phyloP scores from a whole-genome alignment of 768 basidiomycete species.

The Russula abietina region DNA sequence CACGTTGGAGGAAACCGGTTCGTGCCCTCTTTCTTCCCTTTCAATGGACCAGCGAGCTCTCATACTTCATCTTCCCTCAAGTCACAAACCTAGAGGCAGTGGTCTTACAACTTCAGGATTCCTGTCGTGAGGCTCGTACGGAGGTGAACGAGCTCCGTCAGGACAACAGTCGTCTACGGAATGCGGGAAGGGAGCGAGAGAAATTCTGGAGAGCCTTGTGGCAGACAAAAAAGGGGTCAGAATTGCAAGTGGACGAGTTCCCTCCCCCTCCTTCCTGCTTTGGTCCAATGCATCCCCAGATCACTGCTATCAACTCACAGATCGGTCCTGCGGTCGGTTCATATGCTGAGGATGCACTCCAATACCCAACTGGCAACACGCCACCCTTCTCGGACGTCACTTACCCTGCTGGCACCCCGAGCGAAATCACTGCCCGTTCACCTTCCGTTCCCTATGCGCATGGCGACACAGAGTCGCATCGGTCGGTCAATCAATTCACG shows the following conservation, averaged over 20 bases:
- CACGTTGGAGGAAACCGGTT: slow-evolving; percentile 75
- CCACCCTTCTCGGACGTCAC: slow-evolving; percentile 39
- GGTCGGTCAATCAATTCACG: slow-evolving; percentile 47
- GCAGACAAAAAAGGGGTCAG: slow-evolving; percentile 49
- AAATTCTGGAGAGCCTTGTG: slow-evolving; percentile 66
- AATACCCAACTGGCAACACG: slow-evolving; percentile 46
- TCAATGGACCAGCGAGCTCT: slow-evolving; percentile 16
- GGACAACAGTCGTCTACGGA: slow-evolving; percentile 58
- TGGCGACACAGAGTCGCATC: slow-evolving; percentile 37
- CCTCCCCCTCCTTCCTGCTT: slow-evolving; percentile 25
- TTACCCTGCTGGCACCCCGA: slow-evolving; percentile 38
- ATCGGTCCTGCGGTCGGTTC: slow-evolving; percentile 30
- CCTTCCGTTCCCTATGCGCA: slow-evolving; percentile 39
- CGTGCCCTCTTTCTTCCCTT: slow-evolving; percentile 22
- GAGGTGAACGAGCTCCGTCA: slow-evolving; percentile 58
- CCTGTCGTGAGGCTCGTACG: slow-evolving; percentile 59
- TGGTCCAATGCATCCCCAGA: slow-evolving; percentile 26
- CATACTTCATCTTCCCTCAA: slow-evolving; percentile 28
- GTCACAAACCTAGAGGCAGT: slow-evolving; percentile 83
- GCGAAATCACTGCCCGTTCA: slow-evolving; percentile 42
- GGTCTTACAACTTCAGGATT: slow-evolving; percentile 77
- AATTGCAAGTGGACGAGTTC: slow-evolving; percentile 24
- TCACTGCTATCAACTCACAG: slow-evolving; percentile 28
- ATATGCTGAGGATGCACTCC: slow-evolving; percentile 42
- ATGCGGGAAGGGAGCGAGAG: slow-evolving; percentile 66